Evolutionary conservation across 805 yeast species (phyloP), one percentile per base, ranked within the genome.

Genomic region (Wickerhamiella domercqiae): DNA sequence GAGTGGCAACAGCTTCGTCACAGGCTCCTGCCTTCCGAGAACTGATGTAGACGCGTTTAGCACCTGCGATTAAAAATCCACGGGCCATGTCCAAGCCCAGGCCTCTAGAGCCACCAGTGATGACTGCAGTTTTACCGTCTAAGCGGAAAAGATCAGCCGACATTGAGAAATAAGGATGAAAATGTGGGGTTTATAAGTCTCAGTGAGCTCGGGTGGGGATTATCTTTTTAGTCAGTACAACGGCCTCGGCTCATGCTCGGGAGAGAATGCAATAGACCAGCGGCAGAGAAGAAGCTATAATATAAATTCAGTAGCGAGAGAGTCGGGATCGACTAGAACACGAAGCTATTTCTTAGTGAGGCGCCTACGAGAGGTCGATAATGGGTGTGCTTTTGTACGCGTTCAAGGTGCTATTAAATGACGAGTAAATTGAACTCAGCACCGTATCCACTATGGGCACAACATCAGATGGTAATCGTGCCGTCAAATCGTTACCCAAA

Each of bases 31-130:
- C 66, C 48, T 75, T 74, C 54, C 87, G 66, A 3, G 83, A 74
- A 4, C 78, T 67, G 43, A 78, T 67, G 42, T 71, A 71, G 18
- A 78, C 72, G 19, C 68, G 59, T 26, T 69, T 57, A 3, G 80
- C 81, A 1, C 83, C 83, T 40, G 72, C 70, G 33, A 60, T 53
- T 4, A 76, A 67, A 30, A 75, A 63, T 1, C 71, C 72, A 51
- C 74, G 80, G 14, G 81, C 80, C 56, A 77, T 71, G 51, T 71
- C 57, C 31, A 73, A 67, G 0, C 87, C 87, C 34, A 78, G 69
- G 0, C 87, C 87, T 47, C 86, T 62, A 19, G 82, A 71, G 21
- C 84, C 83, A 3, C 84, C 86, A 5, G 86, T 77, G 43, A 77
- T 64, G 4, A 71, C 70, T 0, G 78, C 82, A 7, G 67, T 64